Conservation (phyloP, 805 yeast species). For the Kodamaea kaohsiungensis region DNA sequence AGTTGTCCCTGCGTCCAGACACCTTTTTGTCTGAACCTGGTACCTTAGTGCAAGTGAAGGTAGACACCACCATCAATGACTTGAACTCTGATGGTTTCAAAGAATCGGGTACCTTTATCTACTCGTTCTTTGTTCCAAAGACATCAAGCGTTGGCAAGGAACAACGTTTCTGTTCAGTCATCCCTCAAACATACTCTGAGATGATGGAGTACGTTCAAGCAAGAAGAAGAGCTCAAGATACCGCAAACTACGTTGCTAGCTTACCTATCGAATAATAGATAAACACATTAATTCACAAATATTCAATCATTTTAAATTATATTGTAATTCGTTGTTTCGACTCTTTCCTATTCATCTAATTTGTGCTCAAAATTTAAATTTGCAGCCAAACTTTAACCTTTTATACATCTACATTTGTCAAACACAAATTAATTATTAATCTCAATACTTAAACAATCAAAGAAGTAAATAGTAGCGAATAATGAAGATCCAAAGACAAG, state of each 20-base stretch:
- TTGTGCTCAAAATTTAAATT: neutral
- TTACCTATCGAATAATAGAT: constrained; percentile 21
- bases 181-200: constrained; percentile 86
- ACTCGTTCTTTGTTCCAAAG: constrained; percentile 82
- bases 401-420: neutral
- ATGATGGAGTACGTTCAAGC: constrained; percentile 92
- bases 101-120: constrained; percentile 85
- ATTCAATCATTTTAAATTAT: neutral
- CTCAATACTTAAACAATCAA: neutral
- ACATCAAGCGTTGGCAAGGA: constrained; percentile 39
- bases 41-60: constrained; percentile 85
- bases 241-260: constrained; percentile 61
- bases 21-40: constrained; percentile 77
- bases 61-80: constrained; percentile 74
- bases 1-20: constrained; percentile 47
- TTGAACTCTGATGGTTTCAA: constrained; percentile 60
- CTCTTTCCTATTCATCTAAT: too few species aligned
- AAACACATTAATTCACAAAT: too few species aligned
- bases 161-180: constrained; percentile 71
- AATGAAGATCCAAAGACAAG: neutral
- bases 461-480: neutral
- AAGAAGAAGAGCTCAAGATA: constrained; percentile 83
- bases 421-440: neutral
- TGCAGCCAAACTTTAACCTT: neutral
- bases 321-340: neutral